These are phyloP conservation scores for Lecanicillium sp. DNA, from an alignment of 2,329 filamentous ascomycete genomes.

Conservation along the genomic window DNA sequence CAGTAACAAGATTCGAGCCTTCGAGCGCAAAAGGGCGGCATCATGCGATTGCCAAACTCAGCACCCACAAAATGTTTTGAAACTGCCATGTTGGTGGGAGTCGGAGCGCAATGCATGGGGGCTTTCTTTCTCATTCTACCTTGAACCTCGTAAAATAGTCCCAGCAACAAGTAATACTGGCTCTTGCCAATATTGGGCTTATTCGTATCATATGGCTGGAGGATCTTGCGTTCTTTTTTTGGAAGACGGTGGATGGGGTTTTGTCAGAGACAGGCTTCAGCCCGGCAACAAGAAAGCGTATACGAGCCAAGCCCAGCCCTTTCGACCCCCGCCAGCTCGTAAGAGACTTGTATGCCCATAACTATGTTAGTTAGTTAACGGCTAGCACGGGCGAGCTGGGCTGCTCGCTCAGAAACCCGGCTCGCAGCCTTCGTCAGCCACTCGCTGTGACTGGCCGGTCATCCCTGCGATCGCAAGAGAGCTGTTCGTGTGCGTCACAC, in stretches of 20 bases:
- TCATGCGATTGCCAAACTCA: constrained; percentile 1
- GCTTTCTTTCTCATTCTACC: neutral
- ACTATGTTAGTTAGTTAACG: too few species aligned
- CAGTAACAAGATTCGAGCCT: neutral
- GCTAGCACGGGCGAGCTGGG: neutral
- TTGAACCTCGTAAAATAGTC: neutral
- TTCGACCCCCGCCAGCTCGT: too few species aligned
- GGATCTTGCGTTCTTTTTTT: neutral
- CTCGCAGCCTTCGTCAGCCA: neutral
- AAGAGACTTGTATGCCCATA: neutral
- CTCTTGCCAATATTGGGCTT: neutral
- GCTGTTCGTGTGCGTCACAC: neutral
- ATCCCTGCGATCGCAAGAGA: neutral
- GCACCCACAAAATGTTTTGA: neutral
- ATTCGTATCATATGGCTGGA: neutral
- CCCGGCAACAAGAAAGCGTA: neutral
- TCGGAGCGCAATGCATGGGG: neutral
- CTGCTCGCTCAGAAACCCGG: constrained; percentile 1
- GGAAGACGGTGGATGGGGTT: neutral
- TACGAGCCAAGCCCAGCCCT: neutral
- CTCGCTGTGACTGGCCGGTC: neutral
- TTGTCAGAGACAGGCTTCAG: neutral
- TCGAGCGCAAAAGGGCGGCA: neutral
- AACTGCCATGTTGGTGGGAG: neutral
- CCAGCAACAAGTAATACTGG: too few species aligned